Percentiles rank a stretch among this genome's conserved stretches.
Conservation (phyloP, 768 basidiomycete species). For the Suillus spraguei region DNA sequence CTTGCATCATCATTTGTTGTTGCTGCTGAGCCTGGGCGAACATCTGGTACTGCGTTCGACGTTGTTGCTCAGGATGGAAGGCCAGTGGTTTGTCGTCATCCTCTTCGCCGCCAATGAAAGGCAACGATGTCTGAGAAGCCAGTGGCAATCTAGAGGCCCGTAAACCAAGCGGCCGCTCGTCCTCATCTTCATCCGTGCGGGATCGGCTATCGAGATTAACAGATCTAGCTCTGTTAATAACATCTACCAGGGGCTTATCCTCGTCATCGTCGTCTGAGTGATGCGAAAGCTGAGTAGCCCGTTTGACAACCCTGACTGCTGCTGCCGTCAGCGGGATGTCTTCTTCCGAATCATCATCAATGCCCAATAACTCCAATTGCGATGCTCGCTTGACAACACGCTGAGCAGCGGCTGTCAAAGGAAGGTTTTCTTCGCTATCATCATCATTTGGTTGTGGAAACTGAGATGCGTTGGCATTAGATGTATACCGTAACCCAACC, state of each 20-base stretch:
- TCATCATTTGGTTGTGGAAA: constrained; percentile 36
- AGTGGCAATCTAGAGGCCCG: constrained; percentile 52
- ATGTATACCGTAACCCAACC: constrained; percentile 54
- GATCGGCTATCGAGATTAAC: constrained; percentile 41
- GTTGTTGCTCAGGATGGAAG: constrained; percentile 79
- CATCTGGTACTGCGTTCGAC: constrained; percentile 58
- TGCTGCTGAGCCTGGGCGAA: constrained; percentile 46
- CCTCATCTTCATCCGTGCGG: constrained; percentile 57
- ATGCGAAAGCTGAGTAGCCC: constrained; percentile 25
- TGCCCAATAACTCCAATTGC: constrained; percentile 19
- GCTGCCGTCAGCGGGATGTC: constrained; percentile 70
- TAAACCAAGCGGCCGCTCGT: constrained; percentile 72
- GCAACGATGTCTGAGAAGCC: constrained; percentile 27
- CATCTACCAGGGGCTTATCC: constrained; percentile 67
- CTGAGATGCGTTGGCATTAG: constrained; percentile 23
- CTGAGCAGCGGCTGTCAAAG: constrained; percentile 65
- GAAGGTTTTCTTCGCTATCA: constrained; percentile 81
- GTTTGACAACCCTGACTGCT: constrained; percentile 48
- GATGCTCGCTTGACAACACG: constrained; percentile 53
- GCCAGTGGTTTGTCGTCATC: constrained; percentile 76
- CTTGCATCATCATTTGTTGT: constrained; percentile 62
- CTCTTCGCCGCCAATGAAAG: constrained; percentile 40
- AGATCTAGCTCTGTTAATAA: constrained; percentile 53
- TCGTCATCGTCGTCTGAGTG: constrained; percentile 47
- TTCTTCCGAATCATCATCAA: constrained; percentile 64